Evolutionary conservation across 176 grass and related monocot genomes (phyloP).

Genomic region (Musa troglodytarum): DNA sequence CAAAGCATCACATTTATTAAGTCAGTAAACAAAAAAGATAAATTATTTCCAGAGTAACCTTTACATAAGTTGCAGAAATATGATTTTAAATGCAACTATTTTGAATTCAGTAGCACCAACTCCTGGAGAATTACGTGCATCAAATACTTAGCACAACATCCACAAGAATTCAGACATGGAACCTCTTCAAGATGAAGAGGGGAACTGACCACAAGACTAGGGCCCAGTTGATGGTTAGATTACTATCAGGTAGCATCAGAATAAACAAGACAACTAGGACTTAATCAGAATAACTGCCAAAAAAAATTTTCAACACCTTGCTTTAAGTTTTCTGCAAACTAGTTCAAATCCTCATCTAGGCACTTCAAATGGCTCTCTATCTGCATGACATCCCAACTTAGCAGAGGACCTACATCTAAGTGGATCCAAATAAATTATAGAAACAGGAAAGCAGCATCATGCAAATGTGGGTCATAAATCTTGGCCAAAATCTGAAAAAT

Average conservation of each 20-base stretch:
- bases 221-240: background rate
- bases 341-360: conserved; percentile 78
- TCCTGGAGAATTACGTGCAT: background rate
- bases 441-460: background rate
- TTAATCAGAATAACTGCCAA: conserved; percentile 2
- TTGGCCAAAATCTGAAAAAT: background rate
- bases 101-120: background rate
- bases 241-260: background rate
- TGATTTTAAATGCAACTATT: background rate
- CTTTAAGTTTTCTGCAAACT: conserved; percentile 95
- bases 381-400: conserved; percentile 22
- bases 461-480: background rate
- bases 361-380: conserved; percentile 97
- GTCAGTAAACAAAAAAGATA: background rate
- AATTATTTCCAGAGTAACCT: background rate
- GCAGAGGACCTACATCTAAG: background rate
- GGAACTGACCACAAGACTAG: background rate
- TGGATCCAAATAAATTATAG: background rate
- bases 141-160: background rate
- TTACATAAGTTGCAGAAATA: background rate
- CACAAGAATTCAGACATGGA: background rate
- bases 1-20: background rate
- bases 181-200: background rate
- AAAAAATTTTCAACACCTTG: conserved; percentile 46
- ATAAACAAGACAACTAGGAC: background rate